phyloP scores from a whole-genome alignment of 768 basidiomycete species.

The Boletus vermiculosoides region DNA sequence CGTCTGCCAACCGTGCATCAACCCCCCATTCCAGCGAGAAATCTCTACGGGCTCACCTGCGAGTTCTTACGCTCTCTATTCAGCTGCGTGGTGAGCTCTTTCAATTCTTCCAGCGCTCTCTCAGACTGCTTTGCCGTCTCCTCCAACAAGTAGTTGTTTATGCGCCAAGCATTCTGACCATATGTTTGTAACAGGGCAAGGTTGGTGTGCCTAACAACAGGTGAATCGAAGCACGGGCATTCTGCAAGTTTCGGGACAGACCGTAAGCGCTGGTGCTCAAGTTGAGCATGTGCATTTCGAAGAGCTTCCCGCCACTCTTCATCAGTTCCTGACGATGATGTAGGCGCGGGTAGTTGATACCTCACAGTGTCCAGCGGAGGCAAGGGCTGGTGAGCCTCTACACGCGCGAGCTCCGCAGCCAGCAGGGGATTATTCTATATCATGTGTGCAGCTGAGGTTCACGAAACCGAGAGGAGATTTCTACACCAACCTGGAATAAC shows the following conservation, averaged over 20 bases:
- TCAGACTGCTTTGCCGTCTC: conserved; percentile 71
- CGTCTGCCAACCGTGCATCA: conserved; percentile 47
- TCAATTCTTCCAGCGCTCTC: conserved; percentile 70
- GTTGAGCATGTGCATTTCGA: conserved; percentile 74
- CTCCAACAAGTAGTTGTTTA: conserved; percentile 88
- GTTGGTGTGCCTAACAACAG: conserved; percentile 68
- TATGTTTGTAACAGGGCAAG: conserved; percentile 79
- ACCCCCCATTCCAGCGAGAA: not conserved
- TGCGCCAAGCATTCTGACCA: conserved; percentile 87
- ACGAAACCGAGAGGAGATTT: not conserved
- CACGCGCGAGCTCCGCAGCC: conserved; percentile 69
- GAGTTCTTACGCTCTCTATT: conserved; percentile 87
- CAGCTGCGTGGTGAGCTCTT: conserved; percentile 76
- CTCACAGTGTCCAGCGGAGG: conserved; percentile 68
- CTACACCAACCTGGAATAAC: conserved; percentile 61
- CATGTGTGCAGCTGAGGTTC: not conserved
- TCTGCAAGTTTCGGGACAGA: conserved; percentile 30
- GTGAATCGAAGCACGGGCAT: conserved; percentile 1
- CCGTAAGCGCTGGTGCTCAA: conserved; percentile 85
- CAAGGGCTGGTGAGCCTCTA: conserved; percentile 65
- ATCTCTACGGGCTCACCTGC: conserved; percentile 49
- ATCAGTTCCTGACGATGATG: conserved; percentile 58
- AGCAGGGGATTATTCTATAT: conserved; percentile 65
- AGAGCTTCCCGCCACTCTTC: conserved; percentile 76
- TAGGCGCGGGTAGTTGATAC: conserved; percentile 72